These are phyloP conservation scores for Linnemannia exigua DNA, from an alignment of 192 early-diverging fungal species.

Conservation along the genomic window DNA sequence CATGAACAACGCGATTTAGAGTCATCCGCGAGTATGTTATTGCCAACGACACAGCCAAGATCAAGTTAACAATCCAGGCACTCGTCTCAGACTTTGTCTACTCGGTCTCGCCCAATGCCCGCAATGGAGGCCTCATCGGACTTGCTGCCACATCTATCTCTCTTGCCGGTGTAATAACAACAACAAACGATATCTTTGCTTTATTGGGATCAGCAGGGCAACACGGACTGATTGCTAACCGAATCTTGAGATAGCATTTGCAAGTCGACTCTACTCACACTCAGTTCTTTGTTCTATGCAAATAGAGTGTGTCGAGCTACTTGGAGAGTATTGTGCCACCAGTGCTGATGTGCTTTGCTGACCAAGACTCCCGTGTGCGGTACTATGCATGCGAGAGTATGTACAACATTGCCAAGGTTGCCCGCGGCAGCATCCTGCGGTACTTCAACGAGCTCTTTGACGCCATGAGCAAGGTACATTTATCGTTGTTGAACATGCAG, in stretches of 20 bases:
- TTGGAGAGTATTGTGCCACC: conserved; percentile 91
- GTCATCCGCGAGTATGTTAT: conserved; percentile 76
- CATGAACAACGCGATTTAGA: conserved; percentile 35
- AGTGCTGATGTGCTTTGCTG: conserved; percentile 91
- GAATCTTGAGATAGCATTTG: background rate
- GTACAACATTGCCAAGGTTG: conserved; percentile 99
- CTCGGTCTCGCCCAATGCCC: conserved; percentile 84
- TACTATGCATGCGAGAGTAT: conserved; percentile 99
- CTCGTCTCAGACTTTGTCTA: conserved; percentile 93
- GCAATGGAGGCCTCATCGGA: conserved; percentile 95
- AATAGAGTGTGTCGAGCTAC: conserved; percentile 70
- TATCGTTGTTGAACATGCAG: background rate
- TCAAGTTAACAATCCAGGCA: conserved; percentile 80
- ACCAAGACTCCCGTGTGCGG: conserved; percentile 93
- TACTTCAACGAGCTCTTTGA: conserved; percentile 99
- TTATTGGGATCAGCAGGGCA: background rate
- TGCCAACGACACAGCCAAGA: conserved; percentile 66
- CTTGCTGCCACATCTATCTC: conserved; percentile 92
- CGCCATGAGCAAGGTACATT: conserved; percentile 87
- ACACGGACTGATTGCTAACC: background rate
- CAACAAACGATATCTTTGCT: background rate
- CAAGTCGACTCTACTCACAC: background rate
- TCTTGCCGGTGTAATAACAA: conserved; percentile 75
- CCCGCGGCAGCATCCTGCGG: conserved; percentile 85
- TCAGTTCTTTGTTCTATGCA: conserved; percentile 9